Conservation (phyloP, 208 protist genomes). For the Leishmania guyanensis region DNA sequence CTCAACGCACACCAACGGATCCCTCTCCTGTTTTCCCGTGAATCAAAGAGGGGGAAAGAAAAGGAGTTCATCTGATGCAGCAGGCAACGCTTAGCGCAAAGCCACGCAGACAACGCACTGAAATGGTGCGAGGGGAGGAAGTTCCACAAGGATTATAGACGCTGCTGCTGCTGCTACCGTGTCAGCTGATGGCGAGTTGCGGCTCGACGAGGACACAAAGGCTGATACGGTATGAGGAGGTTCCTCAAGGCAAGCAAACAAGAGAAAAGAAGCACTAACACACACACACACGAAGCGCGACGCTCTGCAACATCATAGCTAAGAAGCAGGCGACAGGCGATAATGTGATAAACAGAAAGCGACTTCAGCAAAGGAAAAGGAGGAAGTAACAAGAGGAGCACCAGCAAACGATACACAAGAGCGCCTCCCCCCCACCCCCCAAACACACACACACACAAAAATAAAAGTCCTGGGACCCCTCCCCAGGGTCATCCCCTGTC, state of each 20-base stretch:
- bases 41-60: not conserved
- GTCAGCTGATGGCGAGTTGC: not conserved
- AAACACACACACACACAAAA: not conserved
- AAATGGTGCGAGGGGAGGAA: not conserved
- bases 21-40: not conserved
- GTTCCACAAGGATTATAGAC: not conserved
- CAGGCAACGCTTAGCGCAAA: not conserved
- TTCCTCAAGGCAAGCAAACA: not conserved
- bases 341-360: not conserved
- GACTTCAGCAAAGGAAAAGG: constrained; percentile 1
- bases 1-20: no score
- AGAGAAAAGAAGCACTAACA: no score
- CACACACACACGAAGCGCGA: not conserved
- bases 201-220: not conserved
- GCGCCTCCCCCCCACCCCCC: not conserved
- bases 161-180: not conserved
- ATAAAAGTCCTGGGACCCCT: not conserved
- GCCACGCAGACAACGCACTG: not conserved
- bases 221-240: not conserved
- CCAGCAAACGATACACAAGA: not conserved
- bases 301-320: not conserved
- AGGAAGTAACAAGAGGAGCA: constrained; percentile 1
- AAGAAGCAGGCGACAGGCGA: not conserved
- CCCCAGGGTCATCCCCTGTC: no score
- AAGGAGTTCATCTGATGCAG: not conserved